phyloP scores from a whole-genome alignment of 495 filamentous ascomycete genomes.

The Aspergillus coremiiformis region DNA sequence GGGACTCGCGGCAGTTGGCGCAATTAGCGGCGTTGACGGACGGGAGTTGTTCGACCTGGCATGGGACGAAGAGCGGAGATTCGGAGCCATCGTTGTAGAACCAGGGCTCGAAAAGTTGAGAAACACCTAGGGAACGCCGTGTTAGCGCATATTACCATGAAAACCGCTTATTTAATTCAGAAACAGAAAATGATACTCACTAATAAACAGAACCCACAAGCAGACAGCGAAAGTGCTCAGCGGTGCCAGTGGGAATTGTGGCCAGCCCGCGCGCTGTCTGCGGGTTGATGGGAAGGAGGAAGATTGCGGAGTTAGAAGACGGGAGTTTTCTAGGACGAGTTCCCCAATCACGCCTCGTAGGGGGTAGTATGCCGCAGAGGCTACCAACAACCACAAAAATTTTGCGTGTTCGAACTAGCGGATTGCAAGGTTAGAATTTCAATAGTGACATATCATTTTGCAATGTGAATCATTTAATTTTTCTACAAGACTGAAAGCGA shows the following conservation, averaged over 20 bases:
- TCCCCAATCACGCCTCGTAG: slow-evolving; percentile 22
- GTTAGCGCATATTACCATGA: slow-evolving; percentile 10
- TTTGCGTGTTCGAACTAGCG: slow-evolving; percentile 1
- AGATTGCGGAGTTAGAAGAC: slow-evolving; percentile 19
- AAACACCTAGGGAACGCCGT: slow-evolving; percentile 9
- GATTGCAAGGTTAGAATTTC: background rate
- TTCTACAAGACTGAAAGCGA: background rate
- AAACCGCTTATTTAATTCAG: background rate
- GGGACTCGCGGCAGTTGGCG: slow-evolving; percentile 9
- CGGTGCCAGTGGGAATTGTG: slow-evolving; percentile 29
- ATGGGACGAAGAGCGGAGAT: slow-evolving; percentile 27
- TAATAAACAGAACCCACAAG: slow-evolving; percentile 15
- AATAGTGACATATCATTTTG: background rate
- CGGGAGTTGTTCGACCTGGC: slow-evolving; percentile 23
- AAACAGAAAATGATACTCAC: slow-evolving; percentile 13
- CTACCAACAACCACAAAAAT: slow-evolving; percentile 15
- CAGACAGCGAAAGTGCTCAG: slow-evolving; percentile 22
- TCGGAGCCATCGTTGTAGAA: slow-evolving; percentile 24
- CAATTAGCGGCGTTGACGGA: slow-evolving; percentile 21
- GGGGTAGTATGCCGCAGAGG: slow-evolving; percentile 16
- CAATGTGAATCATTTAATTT: background rate
- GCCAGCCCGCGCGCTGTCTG: slow-evolving; percentile 28
- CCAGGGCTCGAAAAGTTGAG: slow-evolving; percentile 17
- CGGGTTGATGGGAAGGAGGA: slow-evolving; percentile 26
- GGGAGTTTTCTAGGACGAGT: slow-evolving; percentile 23